Percentiles rank a stretch among this genome's conserved stretches.
Conservation (phyloP, 306 rosid species). For the Cucurbita argyrosperma region DNA sequence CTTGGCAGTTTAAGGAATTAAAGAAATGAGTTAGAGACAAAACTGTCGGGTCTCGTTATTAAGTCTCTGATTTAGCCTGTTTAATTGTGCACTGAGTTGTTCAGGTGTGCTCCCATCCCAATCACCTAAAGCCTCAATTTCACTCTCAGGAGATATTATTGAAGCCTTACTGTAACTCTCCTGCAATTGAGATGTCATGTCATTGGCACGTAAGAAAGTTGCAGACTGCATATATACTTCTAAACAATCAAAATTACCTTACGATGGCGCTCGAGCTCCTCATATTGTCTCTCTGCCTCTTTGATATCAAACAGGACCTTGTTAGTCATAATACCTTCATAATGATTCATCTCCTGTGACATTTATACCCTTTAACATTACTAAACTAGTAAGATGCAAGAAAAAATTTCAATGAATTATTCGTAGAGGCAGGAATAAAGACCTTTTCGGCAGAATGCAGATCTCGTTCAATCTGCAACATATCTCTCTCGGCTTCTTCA, state of each 20-base stretch:
- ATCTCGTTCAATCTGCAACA: slow-evolving; percentile 41
- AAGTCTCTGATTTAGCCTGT: slow-evolving; percentile 40
- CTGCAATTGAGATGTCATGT: slow-evolving; percentile 36
- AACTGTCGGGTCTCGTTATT: slow-evolving; percentile 56
- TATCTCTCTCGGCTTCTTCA: slow-evolving; percentile 51
- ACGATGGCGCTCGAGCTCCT: slow-evolving; percentile 28
- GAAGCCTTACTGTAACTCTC: slow-evolving; percentile 54
- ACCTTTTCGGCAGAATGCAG: slow-evolving; percentile 42
- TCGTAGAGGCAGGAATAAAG: neutral
- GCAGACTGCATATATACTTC: neutral
- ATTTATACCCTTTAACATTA: neutral
- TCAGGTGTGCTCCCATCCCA: slow-evolving; percentile 59
- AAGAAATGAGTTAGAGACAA: slow-evolving; percentile 6
- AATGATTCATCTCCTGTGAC: slow-evolving; percentile 51
- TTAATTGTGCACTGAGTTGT: slow-evolving; percentile 57
- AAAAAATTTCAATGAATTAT: neutral
- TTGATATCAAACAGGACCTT: slow-evolving; percentile 38
- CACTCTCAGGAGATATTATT: slow-evolving; percentile 52
- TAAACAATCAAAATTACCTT: slow-evolving; percentile 19
- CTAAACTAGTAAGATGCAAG: neutral
- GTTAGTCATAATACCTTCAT: slow-evolving; percentile 49
- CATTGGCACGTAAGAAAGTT: slow-evolving; percentile 4
- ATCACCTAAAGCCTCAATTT: slow-evolving; percentile 47
- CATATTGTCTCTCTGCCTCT: slow-evolving; percentile 37
- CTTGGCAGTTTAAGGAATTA: slow-evolving; percentile 6